A percentile compares a stretch with the other conserved stretches of the same genome.
Evolutionary conservation across 257 asterid genomes (phyloP).

Genomic region (Primulina tabacum): DNA sequence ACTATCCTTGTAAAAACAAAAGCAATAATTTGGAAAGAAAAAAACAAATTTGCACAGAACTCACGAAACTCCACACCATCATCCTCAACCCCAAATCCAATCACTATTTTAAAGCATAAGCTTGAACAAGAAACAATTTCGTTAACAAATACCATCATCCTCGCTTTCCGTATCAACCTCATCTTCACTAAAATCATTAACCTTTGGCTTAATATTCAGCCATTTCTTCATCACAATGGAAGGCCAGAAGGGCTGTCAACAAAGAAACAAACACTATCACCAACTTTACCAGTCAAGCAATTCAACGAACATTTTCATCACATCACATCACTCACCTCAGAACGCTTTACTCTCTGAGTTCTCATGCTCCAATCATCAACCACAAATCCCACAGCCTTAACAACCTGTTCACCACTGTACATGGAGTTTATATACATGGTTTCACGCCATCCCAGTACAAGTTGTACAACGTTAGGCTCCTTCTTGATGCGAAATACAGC

Average conservation of each 20-base stretch:
- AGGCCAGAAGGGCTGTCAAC: slow-evolving; percentile 79
- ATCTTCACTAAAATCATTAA: slow-evolving; percentile 84
- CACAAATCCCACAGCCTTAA: slow-evolving; percentile 18
- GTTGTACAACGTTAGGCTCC: slow-evolving; percentile 31
- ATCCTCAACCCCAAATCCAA: too few relatives aligned
- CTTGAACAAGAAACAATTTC: too few relatives aligned
- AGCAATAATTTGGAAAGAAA: background rate
- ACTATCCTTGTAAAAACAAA: slow-evolving; percentile 39
- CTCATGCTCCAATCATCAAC: slow-evolving; percentile 37
- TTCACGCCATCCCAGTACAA: background rate
- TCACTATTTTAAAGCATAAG: too few relatives aligned
- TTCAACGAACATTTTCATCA: slow-evolving; percentile 13
- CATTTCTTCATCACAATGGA: slow-evolving; percentile 91
- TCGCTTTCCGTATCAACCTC: slow-evolving; percentile 93
- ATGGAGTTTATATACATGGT: slow-evolving; percentile 25
- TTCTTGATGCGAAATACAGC: slow-evolving; percentile 35
- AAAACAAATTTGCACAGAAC: too few relatives aligned
- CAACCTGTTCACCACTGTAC: background rate
- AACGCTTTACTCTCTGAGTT: slow-evolving; percentile 45
- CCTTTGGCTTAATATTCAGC: slow-evolving; percentile 79
- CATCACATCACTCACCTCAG: slow-evolving; percentile 46
- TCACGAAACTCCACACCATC: too few relatives aligned
- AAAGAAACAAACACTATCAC: slow-evolving; percentile 8
- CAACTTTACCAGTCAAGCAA: slow-evolving; percentile 14
- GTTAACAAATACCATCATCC: slow-evolving; percentile 62